Percentiles rank a stretch among this genome's conserved stretches.
Conservation (phyloP, 78 protist genomes). For the Cavenderia fasciculata region DNA sequence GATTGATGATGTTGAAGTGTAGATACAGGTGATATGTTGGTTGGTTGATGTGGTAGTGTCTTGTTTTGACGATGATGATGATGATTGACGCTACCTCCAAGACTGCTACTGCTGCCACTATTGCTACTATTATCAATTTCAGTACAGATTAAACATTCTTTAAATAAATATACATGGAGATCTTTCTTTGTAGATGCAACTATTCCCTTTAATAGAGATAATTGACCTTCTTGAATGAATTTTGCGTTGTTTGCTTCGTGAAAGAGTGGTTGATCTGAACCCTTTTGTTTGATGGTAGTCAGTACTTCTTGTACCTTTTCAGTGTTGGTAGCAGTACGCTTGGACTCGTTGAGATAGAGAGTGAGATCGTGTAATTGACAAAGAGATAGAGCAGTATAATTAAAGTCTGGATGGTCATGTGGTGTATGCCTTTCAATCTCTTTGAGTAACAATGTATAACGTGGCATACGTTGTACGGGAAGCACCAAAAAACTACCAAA, state of each 20-base stretch:
- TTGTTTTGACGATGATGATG: background rate
- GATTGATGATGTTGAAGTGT: no score
- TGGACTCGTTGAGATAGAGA: constrained; percentile 52
- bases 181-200: constrained; percentile 78
- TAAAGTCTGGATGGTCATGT: constrained; percentile 22
- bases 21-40: no score
- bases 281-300: background rate
- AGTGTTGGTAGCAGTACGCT: background rate
- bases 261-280: constrained; percentile 9
- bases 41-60: background rate
- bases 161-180: constrained; percentile 53
- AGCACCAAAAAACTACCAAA: constrained; percentile 57
- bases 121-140: constrained; percentile 1
- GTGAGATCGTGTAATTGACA: constrained; percentile 66
- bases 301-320: constrained; percentile 46
- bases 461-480: constrained; percentile 55
- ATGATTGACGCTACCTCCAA: background rate
- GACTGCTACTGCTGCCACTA: background rate
- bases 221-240: constrained; percentile 55
- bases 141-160: constrained; percentile 62
- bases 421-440: constrained; percentile 64
- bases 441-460: constrained; percentile 38
- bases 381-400: constrained; percentile 2
- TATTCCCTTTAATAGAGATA: constrained; percentile 43
- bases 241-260: constrained; percentile 12